A percentile compares a stretch with the other conserved stretches of the same genome.
Conservation (phyloP, 768 basidiomycete genomes). For the Leccinum disarticulatum region DNA sequence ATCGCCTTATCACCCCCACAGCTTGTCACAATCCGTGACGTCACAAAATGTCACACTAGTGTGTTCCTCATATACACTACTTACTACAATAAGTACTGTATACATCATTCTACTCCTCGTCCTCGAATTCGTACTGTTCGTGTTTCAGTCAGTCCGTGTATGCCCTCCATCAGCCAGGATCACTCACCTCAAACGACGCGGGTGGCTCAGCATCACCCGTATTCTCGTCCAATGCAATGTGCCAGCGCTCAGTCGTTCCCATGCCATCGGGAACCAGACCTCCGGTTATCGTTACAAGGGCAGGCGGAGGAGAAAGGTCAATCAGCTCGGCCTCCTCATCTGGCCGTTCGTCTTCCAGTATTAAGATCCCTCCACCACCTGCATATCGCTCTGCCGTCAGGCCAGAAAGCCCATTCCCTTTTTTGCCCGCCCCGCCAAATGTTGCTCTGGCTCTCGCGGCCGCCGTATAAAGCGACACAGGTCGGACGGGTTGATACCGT, state of each 20-base stretch:
- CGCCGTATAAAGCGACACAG: conserved; percentile 52
- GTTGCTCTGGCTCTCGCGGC: conserved; percentile 36
- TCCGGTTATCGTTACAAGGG: conserved; percentile 24
- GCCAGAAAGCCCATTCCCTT: conserved; percentile 32
- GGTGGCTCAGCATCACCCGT: conserved; percentile 76
- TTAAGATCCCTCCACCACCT: conserved; percentile 85
- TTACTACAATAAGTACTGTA: not conserved
- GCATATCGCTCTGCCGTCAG: conserved; percentile 59
- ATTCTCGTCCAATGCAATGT: conserved; percentile 70
- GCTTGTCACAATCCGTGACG: conserved; percentile 2
- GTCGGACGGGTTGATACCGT: conserved; percentile 87
- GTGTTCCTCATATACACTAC: not conserved
- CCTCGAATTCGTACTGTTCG: conserved; percentile 73
- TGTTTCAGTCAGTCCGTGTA: conserved; percentile 19
- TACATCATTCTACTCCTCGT: conserved; percentile 45
- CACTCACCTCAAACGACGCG: conserved; percentile 78
- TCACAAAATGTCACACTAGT: not conserved
- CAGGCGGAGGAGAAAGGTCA: conserved; percentile 51
- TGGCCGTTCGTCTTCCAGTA: conserved; percentile 73
- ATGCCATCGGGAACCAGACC: conserved; percentile 32
- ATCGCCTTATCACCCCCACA: conserved; percentile 27
- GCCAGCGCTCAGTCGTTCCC: conserved; percentile 32
- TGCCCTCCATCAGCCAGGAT: not conserved
- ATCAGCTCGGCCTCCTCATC: conserved; percentile 76
- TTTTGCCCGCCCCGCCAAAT: conserved; percentile 27